Evolutionary conservation across 257 asterid genomes (phyloP), one percentile per base, ranked within the genome.

Genomic region (Oldenlandia corymbosa): DNA sequence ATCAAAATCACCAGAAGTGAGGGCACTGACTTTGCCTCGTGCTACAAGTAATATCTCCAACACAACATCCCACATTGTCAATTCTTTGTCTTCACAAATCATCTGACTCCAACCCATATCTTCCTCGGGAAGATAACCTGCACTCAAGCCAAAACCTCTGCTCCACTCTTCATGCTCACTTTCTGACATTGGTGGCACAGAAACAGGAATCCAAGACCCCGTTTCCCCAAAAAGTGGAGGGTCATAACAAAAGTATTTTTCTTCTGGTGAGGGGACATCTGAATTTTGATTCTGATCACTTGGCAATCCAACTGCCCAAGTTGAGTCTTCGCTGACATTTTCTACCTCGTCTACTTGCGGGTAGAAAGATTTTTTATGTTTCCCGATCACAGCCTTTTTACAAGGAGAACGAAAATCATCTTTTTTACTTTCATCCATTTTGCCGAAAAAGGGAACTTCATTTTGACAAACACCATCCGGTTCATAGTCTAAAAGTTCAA

Each of bases 31-130:
- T 77, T 87, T 93, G n/a, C 99, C 97, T 46, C 92, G 79, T n/a
- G 99, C 97, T 52, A 72, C 95, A 58, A 90, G 87, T 77, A 93
- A 61, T 92, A 90, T 90, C 75, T 93, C 99, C 73, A 80, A 78
- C 60, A 93, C 91, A 71, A 93, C 94, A 58, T 93, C 94, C 99
- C 99, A 93, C 99, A 93, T 93, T 60, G 97, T 93, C 77, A 93
- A 65, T 78, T 87, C 97, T 76, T 79, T 88, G 47, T 81, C 90
- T 73, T 79, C 87, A 41, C 80, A 84, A 42, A 72, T 58, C 75
- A 73, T 79, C 64, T 82, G 82, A 63, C 77, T 66, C 97, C 93
- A 83, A 51, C 86, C 88, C 70, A 73, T 51, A 62, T 84, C 89
- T 42, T 74, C 90, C 68, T 81, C 87, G 7, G 96, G 95, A 75